phyloP scores from a whole-genome alignment of 345 rosid genomes.

The Erysimum cheiranthoides region DNA sequence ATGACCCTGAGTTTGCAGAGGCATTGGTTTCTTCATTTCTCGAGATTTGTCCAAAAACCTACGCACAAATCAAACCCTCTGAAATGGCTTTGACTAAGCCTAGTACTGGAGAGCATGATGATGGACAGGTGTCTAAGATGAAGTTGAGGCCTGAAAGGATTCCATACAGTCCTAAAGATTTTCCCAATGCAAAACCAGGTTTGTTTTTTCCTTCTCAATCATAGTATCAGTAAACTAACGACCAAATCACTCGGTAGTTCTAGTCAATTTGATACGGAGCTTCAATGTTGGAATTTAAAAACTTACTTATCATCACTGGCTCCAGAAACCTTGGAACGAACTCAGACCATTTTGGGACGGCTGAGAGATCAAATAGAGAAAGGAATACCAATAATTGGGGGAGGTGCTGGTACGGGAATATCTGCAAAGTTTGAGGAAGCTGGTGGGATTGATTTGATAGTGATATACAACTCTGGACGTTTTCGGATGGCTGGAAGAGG shows the following conservation, averaged over 20 bases:
- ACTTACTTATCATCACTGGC: conserved; percentile 28
- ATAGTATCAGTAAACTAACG: conserved; percentile 17
- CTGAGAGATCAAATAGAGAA: conserved; percentile 70
- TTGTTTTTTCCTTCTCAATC: conserved; percentile 17
- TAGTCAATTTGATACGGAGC: conserved; percentile 2
- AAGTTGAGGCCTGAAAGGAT: conserved; percentile 49
- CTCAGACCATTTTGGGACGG: conserved; percentile 65
- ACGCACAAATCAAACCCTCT: conserved; percentile 38
- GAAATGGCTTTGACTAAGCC: conserved; percentile 41
- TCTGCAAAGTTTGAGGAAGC: conserved; percentile 99
- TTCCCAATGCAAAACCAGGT: conserved; percentile 92
- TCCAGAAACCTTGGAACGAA: conserved; percentile 79
- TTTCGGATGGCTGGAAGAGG: conserved; percentile 99
- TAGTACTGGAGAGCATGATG: conserved; percentile 37
- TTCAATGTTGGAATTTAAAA: conserved; percentile 28
- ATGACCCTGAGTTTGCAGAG: conserved; percentile 84
- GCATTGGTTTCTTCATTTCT: conserved; percentile 76
- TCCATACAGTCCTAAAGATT: conserved; percentile 66
- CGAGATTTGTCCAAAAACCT: conserved; percentile 57
- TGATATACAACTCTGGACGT: conserved; percentile 91
- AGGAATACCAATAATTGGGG: conserved; percentile 88
- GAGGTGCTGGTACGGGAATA: conserved; percentile 99
- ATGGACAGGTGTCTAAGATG: conserved; percentile 21
- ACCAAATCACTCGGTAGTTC: conserved; percentile 11
- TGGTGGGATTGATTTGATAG: conserved; percentile 92